Base-by-base conservation (phyloP, 345 rosid genomes). In the Eucalyptus melliodora region DNA sequence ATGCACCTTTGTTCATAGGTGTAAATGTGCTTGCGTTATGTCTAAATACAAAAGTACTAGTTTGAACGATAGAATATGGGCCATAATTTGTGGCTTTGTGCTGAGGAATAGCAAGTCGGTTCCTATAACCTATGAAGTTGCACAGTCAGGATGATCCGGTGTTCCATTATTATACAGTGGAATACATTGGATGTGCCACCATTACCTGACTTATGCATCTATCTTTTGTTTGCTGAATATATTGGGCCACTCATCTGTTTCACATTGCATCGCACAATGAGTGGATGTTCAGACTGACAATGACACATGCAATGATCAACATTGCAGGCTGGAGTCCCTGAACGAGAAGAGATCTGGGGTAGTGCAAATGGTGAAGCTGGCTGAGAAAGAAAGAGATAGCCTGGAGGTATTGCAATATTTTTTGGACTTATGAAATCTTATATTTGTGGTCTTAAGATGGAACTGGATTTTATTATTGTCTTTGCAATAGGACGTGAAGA, bases 291-390 rank as follows among this genome's bases (percentile, higher is more conserved):
- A 31, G 88, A 34, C 49, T 34, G 27, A 87, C 31, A 53, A 87
- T 60, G 81, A 23, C 47, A 16, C 13, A 12, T 87, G 49, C 50
- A 13, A 87, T 37, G 13, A 44, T 77, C 16, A 7, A 40, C 88
- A 67, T 81, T 87, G 34, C 90, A 97, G 99, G 95, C 93, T 98
- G 86, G 99, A 98, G 91, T 93, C 95, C 86, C 97, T 98, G 89
- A 96, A 94, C 89, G 99, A 97, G 87, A 96, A 94, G 92, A 95
- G 99, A 88, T 95, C 99, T 82, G 96, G 99, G 91, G 99, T 98
- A 87, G 99, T 98, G 88, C 99, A 97, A 91, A 96, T 98, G 98
- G 99, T 98, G 90, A 98, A 98, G 92, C 86, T 98, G 91, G 97
- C 99, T 10, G 99, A 98, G 92, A 98, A 97, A 92, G 99, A 98